phyloP scores from a whole-genome alignment of 306 rosid genomes.

The Ormosia emarginata region DNA sequence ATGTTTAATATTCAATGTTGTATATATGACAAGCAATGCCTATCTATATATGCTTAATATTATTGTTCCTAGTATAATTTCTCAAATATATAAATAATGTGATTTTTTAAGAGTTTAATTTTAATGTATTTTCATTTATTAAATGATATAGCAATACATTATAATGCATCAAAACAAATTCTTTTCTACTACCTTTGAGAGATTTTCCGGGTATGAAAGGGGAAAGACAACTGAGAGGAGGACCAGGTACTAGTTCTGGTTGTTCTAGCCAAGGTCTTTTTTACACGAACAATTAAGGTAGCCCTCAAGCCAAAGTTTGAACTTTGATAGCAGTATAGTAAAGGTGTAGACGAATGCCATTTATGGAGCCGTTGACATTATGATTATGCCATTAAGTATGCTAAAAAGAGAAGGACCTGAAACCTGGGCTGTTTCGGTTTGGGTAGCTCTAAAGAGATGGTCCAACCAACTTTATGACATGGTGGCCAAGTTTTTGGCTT shows the following conservation, averaged over 20 bases:
- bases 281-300: neutral
- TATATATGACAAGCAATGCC: no score
- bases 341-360: neutral
- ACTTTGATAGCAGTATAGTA: neutral
- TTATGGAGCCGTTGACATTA: neutral
- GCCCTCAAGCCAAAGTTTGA: conserved; percentile 4
- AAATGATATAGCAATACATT: no score
- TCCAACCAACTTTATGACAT: neutral
- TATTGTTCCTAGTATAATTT: no score
- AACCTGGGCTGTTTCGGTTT: neutral
- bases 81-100: no score
- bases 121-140: no score
- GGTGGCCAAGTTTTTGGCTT: neutral
- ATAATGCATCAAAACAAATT: no score
- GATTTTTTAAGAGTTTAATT: no score
- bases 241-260: neutral
- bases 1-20: no score
- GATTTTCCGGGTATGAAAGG: neutral
- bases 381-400: neutral
- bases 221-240: neutral
- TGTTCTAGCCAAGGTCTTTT: neutral
- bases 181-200: neutral
- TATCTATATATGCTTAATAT: no score
- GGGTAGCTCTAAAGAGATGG: neutral
- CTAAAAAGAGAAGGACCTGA: neutral